Evolutionary conservation across 345 rosid genomes (phyloP).

Genomic region (Barbarea vulgaris): DNA sequence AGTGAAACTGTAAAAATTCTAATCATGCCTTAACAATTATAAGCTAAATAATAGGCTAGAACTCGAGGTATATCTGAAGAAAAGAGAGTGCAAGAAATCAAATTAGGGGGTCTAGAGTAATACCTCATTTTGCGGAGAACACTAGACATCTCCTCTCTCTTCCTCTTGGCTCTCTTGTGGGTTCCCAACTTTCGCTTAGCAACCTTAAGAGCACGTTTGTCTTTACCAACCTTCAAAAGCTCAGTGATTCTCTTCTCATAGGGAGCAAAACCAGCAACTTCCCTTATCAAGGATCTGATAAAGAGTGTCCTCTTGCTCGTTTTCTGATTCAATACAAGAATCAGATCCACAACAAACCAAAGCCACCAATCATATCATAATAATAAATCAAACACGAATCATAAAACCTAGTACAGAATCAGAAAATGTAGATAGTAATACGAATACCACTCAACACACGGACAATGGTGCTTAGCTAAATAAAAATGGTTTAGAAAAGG

Average conservation of each 20-base stretch:
- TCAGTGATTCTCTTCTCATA: constrained; percentile 47
- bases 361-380: not conserved
- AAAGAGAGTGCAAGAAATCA: not conserved
- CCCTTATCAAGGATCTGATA: constrained; percentile 37
- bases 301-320: constrained; percentile 42
- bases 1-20: not conserved
- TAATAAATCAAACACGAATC: not conserved
- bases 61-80: too few relatives aligned
- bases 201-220: constrained; percentile 46
- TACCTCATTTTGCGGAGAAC: constrained; percentile 46
- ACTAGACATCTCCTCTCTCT: constrained; percentile 49
- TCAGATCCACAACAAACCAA: not conserved
- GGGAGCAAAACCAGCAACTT: constrained; percentile 42
- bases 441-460: not conserved
- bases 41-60: too few relatives aligned
- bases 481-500: not conserved
- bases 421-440: not conserved
- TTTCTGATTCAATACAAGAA: constrained; percentile 18
- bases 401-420: not conserved
- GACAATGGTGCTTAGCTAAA: not conserved
- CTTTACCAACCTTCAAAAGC: constrained; percentile 45
- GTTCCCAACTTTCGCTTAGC: constrained; percentile 48
- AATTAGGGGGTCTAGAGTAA: not conserved
- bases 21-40: not conserved
- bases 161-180: constrained; percentile 48